Evolutionary conservation across 192 early-diverging fungal genomes (phyloP).

Genomic region (Umbelopsis sp.): DNA sequence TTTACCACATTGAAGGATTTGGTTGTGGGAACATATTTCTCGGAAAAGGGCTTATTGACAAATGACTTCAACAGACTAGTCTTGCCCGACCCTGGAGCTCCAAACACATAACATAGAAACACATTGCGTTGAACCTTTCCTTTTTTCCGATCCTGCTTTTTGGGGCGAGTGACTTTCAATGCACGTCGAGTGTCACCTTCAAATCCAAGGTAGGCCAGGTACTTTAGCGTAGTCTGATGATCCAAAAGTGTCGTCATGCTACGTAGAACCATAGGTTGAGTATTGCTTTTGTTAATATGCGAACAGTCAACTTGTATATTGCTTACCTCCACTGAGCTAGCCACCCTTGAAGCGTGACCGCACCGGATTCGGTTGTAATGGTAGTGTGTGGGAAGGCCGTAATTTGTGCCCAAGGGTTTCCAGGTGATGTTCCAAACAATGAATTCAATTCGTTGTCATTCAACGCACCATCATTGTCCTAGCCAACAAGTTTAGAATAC

Average conservation of each 20-base stretch:
- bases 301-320: neutral
- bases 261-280: neutral
- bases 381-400: constrained; percentile 88
- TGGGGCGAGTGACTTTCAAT: constrained; percentile 75
- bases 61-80: constrained; percentile 85
- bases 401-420: constrained; percentile 86
- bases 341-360: constrained; percentile 94
- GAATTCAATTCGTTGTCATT: constrained; percentile 81
- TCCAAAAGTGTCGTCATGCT: constrained; percentile 97
- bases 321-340: constrained; percentile 96
- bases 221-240: constrained; percentile 86
- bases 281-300: neutral
- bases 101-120: constrained; percentile 95
- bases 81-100: constrained; percentile 92
- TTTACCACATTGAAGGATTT: constrained; percentile 86
- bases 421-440: constrained; percentile 88
- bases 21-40: constrained; percentile 75
- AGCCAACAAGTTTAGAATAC: neutral
- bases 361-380: constrained; percentile 85
- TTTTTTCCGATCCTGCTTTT: constrained; percentile 73
- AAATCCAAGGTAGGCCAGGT: constrained; percentile 96
- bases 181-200: constrained; percentile 88
- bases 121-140: constrained; percentile 88
- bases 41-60: constrained; percentile 81
- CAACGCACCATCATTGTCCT: constrained; percentile 97